A percentile compares a stretch with the other conserved stretches of the same genome.
phyloP scores from a whole-genome alignment of 1,284 basidiomycete genomes.

The Trichosporon sp. region DNA sequence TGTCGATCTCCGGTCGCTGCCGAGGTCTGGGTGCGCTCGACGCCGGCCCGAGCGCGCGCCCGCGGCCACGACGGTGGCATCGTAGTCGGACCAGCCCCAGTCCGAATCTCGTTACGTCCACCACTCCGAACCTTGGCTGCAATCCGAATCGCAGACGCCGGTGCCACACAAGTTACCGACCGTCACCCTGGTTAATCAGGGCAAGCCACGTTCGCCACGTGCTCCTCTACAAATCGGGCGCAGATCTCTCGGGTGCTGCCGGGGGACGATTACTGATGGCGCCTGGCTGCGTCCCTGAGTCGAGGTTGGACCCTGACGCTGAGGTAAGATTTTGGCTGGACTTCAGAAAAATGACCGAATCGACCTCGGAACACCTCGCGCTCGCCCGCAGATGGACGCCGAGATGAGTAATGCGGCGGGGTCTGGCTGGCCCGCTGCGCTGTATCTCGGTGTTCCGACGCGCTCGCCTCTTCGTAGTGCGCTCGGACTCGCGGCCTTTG shows the following conservation, averaged over 20 bases:
- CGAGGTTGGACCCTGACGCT: not conserved
- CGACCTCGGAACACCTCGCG: not conserved
- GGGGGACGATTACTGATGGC: not conserved
- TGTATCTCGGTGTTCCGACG: not conserved
- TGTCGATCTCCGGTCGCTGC: not conserved
- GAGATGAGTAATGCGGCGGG: not conserved
- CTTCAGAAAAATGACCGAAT: not conserved
- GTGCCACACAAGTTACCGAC: not conserved
- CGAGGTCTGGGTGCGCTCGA: not conserved
- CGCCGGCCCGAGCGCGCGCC: not conserved
- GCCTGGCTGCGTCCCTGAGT: not conserved
- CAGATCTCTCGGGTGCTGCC: not conserved
- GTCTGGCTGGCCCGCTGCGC: not conserved
- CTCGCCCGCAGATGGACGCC: not conserved
- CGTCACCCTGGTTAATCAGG: not conserved
- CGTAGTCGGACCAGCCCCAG: not conserved
- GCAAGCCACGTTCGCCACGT: not conserved
- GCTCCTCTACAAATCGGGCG: not conserved
- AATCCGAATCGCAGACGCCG: not conserved
- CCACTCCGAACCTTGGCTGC: not conserved
- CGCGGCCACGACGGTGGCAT: not conserved
- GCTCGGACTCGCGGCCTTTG: not conserved
- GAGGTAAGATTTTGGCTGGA: not conserved
- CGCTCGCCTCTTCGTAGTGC: conserved; percentile 21
- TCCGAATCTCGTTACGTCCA: not conserved